phyloP scores from a whole-genome alignment of 2,329 filamentous ascomycete genomes.

The Dothiorella sarmentorum region DNA sequence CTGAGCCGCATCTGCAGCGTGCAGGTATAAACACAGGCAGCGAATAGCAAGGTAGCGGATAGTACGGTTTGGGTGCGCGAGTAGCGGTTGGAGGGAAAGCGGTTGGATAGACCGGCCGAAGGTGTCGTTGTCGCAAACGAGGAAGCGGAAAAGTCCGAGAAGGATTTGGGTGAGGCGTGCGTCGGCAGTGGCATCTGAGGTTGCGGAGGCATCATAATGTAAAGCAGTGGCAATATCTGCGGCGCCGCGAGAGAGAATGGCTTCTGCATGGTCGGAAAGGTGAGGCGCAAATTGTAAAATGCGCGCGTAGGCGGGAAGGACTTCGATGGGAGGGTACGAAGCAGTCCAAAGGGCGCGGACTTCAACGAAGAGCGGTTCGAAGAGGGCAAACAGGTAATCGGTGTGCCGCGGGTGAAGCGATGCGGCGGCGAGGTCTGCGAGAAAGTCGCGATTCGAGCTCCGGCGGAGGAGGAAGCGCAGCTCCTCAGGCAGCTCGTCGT shows the following conservation, averaged over 20 bases:
- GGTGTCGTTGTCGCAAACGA: slow-evolving; percentile 68
- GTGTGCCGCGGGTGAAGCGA: slow-evolving; percentile 69
- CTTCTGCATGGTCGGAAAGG: slow-evolving; percentile 68
- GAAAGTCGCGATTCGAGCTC: slow-evolving; percentile 61
- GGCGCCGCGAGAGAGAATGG: slow-evolving; percentile 27
- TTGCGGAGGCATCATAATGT: not conserved
- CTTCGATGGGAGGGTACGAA: slow-evolving; percentile 36
- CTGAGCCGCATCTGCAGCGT: slow-evolving; percentile 73
- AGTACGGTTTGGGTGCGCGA: slow-evolving; percentile 55
- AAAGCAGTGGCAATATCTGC: not conserved
- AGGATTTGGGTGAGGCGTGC: slow-evolving; percentile 48
- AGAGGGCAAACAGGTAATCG: slow-evolving; percentile 69
- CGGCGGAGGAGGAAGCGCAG: slow-evolving; percentile 64
- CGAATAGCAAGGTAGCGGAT: slow-evolving; percentile 80
- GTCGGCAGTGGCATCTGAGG: slow-evolving; percentile 33
- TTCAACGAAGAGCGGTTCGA: slow-evolving; percentile 74
- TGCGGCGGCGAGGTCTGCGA: slow-evolving; percentile 65
- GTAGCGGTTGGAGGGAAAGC: slow-evolving; percentile 64
- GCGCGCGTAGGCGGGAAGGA: slow-evolving; percentile 69
- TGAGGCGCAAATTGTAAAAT: slow-evolving; percentile 80
- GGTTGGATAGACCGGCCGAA: slow-evolving; percentile 66
- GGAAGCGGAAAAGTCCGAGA: slow-evolving; percentile 71
- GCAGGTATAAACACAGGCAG: slow-evolving; percentile 74
- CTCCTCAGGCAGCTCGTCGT: slow-evolving; percentile 65
- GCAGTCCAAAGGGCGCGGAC: slow-evolving; percentile 75